These are phyloP conservation scores for Globisporangium polare DNA, from an alignment of 352 stramenopile species.

Conservation along the genomic window DNA sequence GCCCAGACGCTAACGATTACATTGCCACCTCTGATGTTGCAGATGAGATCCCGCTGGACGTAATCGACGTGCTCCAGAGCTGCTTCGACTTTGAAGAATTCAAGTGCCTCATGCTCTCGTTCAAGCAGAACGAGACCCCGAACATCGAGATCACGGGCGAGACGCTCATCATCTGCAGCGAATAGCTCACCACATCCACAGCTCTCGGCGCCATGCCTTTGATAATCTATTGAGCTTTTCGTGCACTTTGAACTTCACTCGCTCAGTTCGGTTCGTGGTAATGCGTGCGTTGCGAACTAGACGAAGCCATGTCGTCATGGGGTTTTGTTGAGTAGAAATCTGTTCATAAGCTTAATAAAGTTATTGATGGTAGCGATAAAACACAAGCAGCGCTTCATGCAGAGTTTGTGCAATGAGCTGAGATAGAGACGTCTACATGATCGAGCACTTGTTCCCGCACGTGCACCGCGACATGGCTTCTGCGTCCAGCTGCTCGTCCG, in stretches of 20 bases:
- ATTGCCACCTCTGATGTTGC: background rate
- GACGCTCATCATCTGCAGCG: slow-evolving; percentile 36
- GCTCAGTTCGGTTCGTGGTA: too few species aligned
- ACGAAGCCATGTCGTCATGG: too few species aligned
- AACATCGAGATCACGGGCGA: slow-evolving; percentile 77
- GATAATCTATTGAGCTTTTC: background rate
- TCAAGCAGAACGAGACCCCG: slow-evolving; percentile 78
- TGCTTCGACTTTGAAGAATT: slow-evolving; percentile 87
- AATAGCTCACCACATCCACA: slow-evolving; percentile 9
- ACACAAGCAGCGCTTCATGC: background rate
- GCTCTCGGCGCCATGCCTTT: background rate
- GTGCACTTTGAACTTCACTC: background rate
- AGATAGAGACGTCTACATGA: slow-evolving; percentile 43
- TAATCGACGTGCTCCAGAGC: slow-evolving; percentile 78
- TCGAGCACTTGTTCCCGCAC: slow-evolving; percentile 49
- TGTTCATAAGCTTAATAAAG: background rate
- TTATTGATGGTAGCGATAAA: background rate
- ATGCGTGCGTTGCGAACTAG: too few species aligned
- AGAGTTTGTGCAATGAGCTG: background rate
- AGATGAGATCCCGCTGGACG: slow-evolving; percentile 76
- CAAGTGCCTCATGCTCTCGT: slow-evolving; percentile 84
- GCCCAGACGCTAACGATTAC: too few species aligned
- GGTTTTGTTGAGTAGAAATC: too few species aligned
- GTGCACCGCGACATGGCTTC: slow-evolving; percentile 68
- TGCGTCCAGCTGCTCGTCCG: slow-evolving; percentile 41